A percentile compares a stretch with the other conserved stretches of the same genome.
Evolutionary conservation across 352 stramenopile genomes (phyloP).

Genomic region (Thraustochytrium sp.): DNA sequence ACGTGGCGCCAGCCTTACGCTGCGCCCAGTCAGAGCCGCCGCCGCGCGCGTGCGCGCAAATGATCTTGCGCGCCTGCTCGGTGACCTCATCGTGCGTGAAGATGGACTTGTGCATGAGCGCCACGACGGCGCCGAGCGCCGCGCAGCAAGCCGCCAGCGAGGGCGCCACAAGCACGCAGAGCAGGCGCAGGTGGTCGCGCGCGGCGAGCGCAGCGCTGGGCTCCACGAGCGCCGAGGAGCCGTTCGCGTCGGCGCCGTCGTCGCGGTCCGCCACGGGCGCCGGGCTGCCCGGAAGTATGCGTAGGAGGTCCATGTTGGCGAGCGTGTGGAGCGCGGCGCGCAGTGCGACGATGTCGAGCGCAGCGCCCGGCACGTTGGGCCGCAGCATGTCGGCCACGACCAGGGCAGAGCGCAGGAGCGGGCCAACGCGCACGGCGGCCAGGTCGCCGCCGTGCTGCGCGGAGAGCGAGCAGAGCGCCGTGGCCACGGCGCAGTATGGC

Average conservation of each 20-base stretch:
- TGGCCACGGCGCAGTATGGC: neutral
- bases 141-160: neutral
- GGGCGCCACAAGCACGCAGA: slow-evolving; percentile 10
- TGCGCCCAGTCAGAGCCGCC: neutral
- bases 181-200: neutral
- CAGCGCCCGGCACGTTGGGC: neutral
- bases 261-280: neutral
- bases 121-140: neutral
- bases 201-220: neutral
- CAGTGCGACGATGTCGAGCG: neutral
- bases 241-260: neutral
- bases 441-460: neutral
- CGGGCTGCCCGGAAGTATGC: neutral
- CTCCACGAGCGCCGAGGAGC: neutral
- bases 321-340: neutral
- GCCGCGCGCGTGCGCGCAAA: neutral
- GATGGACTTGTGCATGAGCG: neutral
- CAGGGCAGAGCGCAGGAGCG: neutral
- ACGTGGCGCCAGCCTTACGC: neutral
- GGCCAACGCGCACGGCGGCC: neutral
- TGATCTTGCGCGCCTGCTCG: neutral
- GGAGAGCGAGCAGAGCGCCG: neutral
- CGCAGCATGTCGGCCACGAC: neutral
- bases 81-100: neutral
- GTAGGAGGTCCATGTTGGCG: neutral